These are phyloP conservation scores for Erodium maritimum DNA, from an alignment of 345 rosid genomes.

Conservation along the genomic window DNA sequence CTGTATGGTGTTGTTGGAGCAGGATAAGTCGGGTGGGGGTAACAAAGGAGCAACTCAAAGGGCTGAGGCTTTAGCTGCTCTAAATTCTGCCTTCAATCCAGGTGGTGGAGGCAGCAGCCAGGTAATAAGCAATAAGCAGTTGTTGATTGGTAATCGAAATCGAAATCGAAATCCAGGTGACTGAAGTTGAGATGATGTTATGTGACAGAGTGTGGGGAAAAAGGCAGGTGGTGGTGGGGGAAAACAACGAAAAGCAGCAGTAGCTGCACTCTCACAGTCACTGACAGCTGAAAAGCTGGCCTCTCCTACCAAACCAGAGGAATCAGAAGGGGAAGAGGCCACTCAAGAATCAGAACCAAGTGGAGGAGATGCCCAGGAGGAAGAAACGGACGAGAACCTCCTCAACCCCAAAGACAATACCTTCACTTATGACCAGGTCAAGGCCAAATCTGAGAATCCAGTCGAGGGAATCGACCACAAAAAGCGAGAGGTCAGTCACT, in stretches of 20 bases:
- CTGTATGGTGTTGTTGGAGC: not conserved
- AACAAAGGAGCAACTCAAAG: not conserved
- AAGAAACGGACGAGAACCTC: constrained; percentile 30
- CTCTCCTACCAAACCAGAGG: constrained; percentile 44
- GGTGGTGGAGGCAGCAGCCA: not conserved
- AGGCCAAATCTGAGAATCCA: constrained; percentile 74
- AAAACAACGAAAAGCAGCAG: constrained; percentile 91
- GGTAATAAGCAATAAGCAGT: too few species aligned
- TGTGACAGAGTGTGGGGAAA: constrained; percentile 36
- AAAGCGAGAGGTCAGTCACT: constrained; percentile 84
- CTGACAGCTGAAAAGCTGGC: constrained; percentile 74
- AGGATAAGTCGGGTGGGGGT: not conserved
- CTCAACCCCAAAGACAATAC: constrained; percentile 21
- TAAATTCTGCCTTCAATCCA: not conserved
- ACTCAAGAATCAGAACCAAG: constrained; percentile 32
- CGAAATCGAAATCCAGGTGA: too few species aligned
- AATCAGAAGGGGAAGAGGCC: constrained; percentile 8
- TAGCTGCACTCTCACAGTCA: constrained; percentile 86
- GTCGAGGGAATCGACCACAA: constrained; percentile 86
- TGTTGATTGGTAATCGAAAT: not conserved
- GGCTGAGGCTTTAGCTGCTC: not conserved
- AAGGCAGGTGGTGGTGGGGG: constrained; percentile 35
- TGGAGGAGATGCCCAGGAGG: constrained; percentile 13
- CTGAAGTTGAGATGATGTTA: constrained; percentile 1
- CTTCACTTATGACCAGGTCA: constrained; percentile 80